phyloP scores from a whole-genome alignment of 441 rosid genomes.

The Euphorbia schlechtendalii region DNA sequence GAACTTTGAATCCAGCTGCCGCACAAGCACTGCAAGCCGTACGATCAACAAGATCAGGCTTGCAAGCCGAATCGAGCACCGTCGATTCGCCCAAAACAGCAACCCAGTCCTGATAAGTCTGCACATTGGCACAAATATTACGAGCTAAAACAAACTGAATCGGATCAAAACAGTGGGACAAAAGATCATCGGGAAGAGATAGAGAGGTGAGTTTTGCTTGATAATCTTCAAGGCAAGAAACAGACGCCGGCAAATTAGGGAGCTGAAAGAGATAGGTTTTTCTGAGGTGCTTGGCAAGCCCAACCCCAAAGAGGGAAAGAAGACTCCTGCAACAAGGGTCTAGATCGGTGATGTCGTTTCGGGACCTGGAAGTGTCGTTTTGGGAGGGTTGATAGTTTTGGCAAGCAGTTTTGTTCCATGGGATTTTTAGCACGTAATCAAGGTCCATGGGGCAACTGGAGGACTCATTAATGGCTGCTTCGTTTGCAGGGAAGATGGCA shows the following conservation, averaged over 20 bases:
- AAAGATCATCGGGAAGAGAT: conserved; percentile 44
- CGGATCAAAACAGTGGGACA: conserved; percentile 52
- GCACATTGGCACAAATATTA: conserved; percentile 47
- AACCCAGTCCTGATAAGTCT: conserved; percentile 52
- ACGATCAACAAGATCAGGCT: conserved; percentile 52
- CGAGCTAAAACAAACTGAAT: conserved; percentile 38
- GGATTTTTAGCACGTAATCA: conserved; percentile 49
- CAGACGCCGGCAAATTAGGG: conserved; percentile 46
- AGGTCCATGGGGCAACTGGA: conserved; percentile 64
- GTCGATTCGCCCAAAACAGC: conserved; percentile 43
- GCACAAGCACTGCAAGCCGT: conserved; percentile 62
- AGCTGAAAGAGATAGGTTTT: conserved; percentile 57
- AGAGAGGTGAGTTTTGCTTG: conserved; percentile 48
- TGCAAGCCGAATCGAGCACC: conserved; percentile 53
- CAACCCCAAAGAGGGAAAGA: conserved; percentile 52
- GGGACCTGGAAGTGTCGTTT: conserved; percentile 6
- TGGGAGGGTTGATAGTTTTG: conserved; percentile 18
- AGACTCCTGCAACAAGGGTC: conserved; percentile 49
- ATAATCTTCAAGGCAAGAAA: conserved; percentile 52
- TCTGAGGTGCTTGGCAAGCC: conserved; percentile 51
- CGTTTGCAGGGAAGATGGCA: conserved; percentile 6
- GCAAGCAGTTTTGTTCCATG: conserved; percentile 65
- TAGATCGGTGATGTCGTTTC: conserved; percentile 4
- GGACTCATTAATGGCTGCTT: too few relatives aligned
- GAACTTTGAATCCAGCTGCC: conserved; percentile 50